Base-by-base conservation (phyloP, 164 flowering plant species). In the Annona squamosa region DNA sequence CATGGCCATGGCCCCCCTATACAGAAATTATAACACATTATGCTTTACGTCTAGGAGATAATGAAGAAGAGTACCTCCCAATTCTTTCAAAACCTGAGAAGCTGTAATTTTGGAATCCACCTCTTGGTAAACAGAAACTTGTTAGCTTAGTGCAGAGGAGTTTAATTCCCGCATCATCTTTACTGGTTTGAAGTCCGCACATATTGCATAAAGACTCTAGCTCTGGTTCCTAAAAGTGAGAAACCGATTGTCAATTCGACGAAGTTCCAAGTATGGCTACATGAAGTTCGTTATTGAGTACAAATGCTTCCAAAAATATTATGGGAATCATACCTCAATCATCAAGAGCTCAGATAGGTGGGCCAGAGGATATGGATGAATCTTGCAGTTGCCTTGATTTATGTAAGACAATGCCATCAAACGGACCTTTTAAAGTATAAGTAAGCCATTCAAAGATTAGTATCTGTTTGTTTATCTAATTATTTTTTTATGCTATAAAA, bases 311-410 rank as follows among this genome's bases (percentile, higher is more conserved):
- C 65, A n/a, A 63, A 41, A 63, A 63, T 63, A 10, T 66, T 3
- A 66, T 66, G 12, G 46, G 72, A 42, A 45, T 46, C 3, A 10
- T 81, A 91, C 98, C 89, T 85, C 74, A 90, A 92, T 87, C 87
- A 85, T 81, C 80, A 95, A 78, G 73, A 90, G 76, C 62, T 84
- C 85, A 47, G 91, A 90, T 19, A 92, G 80, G 73, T 77, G 74
- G 45, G 52, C 69, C 65, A 92, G 67, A 6, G 97, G 94, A 75
- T 85, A 90, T 4, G 97, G 98, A 72, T 89, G 88, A 80, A 89
- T 95, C 85, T 90, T 92, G 88, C 92, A 94, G 59, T 95, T 87
- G 48, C 88, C 79, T 74, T 81, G 44, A 79, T 90, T 88, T 75
- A 94, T 80, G 75, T 76, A 91, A 69, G 85, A 82, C 18, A 94